Evolutionary conservation across 495 filamentous ascomycete species (phyloP), one percentile per base, ranked within the genome.

Genomic region (Penicillium lividum): DNA sequence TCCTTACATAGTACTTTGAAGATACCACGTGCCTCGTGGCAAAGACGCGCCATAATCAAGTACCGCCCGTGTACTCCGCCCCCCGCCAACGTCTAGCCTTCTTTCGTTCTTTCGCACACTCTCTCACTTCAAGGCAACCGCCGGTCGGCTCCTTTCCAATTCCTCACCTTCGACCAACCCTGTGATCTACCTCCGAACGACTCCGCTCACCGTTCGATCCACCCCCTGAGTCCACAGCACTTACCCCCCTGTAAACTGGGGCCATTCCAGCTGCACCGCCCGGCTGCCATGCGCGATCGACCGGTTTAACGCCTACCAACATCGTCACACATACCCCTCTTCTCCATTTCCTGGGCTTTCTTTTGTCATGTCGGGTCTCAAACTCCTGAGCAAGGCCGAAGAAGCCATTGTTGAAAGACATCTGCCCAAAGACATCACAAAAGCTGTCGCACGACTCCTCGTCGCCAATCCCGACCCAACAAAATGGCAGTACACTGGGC

Each of bases 381-480:
- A 11, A 91, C 94, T 52, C 33, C 82, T 98, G 33, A 89, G 76
- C 63, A 92, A 96, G 64, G 86, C 91, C 62, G 94, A 98, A 76
- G 96, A 93, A 81, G 87, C 94, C 69, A 92, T 85, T 42, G 91
- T 98, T 73, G 92, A 93, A 76, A 85, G 94, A 69, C 86, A 85
- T 57, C 91, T 98, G 31, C 92, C 94, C 42, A 96, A 93, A 68
- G 80, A 90, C 96, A 98, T 76, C 87, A 91, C 53, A 90, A 91
- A 56, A 67, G 93, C 91, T 68, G 91, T 98, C 63, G 95, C 91
- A 60, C 88, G 89, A 68, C 89, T 98, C 62, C 98, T 97, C 74
- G 83, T 98, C 68, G 92, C 93, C 61, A 88, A 97, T 71, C 94
- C 94, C 15, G 85, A 95, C 72, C 82, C 78, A 58, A 84, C 86